Conservation (phyloP, 768 basidiomycete genomes). For the Lactifluus pinguis region DNA sequence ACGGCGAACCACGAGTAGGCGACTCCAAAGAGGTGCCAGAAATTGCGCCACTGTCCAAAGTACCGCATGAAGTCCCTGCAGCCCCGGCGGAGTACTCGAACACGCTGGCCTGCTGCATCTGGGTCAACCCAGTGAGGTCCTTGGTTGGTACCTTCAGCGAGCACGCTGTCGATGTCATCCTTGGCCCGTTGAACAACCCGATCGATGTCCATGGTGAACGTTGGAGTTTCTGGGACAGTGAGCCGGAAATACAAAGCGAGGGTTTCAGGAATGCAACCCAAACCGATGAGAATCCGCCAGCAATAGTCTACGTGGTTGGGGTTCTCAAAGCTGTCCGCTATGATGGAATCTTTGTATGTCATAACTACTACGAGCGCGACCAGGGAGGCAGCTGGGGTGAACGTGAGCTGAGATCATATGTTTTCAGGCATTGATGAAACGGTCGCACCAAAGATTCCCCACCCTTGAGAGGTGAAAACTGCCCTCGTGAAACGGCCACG, state of each 20-base stretch:
- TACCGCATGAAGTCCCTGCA: conserved; percentile 56
- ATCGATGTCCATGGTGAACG: conserved; percentile 88
- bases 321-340: conserved; percentile 35
- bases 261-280: conserved; percentile 74
- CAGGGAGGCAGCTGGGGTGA: conserved; percentile 47
- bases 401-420: conserved; percentile 14
- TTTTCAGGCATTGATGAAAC: background rate
- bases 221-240: conserved; percentile 87
- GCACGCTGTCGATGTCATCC: conserved; percentile 59
- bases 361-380: conserved; percentile 53
- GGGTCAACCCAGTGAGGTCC: conserved; percentile 41
- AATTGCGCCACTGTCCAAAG: conserved; percentile 66
- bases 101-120: conserved; percentile 49
- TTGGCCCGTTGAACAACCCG: conserved; percentile 67
- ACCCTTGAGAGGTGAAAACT: conserved; percentile 83
- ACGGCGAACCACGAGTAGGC: conserved; percentile 86
- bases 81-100: conserved; percentile 57
- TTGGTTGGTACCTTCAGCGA: conserved; percentile 25
- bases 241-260: conserved; percentile 87
- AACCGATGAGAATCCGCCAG: conserved; percentile 84
- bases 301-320: conserved; percentile 54
- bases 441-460: conserved; percentile 67
- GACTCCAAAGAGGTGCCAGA: conserved; percentile 68
- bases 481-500: conserved; percentile 85
- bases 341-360: conserved; percentile 56